These are phyloP conservation scores for Cryptococcus sp. DNA, from an alignment of 1,284 basidiomycete species.

Conservation along the genomic window DNA sequence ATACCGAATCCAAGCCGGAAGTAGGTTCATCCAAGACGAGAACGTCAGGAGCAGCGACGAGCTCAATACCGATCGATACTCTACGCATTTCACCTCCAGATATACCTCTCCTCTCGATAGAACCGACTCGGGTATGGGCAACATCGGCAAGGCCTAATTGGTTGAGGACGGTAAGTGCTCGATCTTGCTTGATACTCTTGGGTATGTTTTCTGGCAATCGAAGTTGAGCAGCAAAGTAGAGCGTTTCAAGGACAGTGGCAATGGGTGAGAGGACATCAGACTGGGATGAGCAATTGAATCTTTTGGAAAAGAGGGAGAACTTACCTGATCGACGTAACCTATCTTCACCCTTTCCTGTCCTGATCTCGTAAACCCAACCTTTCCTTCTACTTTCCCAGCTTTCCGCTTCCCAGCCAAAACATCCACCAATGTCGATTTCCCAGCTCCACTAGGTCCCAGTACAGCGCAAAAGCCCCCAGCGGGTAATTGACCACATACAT, in stretches of 20 bases:
- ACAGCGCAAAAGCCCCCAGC: conserved; percentile 81
- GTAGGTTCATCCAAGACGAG: conserved; percentile 65
- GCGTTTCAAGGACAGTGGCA: conserved; percentile 75
- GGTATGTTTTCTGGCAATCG: conserved; percentile 76
- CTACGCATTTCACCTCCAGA: conserved; percentile 69
- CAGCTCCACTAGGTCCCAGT: conserved; percentile 79
- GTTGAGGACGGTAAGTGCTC: conserved; percentile 63
- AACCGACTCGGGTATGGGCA: conserved; percentile 70
- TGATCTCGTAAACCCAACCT: conserved; percentile 53
- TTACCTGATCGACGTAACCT: conserved; percentile 73
- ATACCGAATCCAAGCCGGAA: conserved; percentile 74
- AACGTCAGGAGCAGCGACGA: conserved; percentile 61
- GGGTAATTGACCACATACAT: conserved; percentile 62
- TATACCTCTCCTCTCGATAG: conserved; percentile 58
- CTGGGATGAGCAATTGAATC: conserved; percentile 33
- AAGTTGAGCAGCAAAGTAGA: conserved; percentile 75
- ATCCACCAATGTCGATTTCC: conserved; percentile 80
- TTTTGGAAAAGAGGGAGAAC: background rate
- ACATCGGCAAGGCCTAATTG: conserved; percentile 70
- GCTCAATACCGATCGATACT: conserved; percentile 63
- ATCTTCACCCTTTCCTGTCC: conserved; percentile 48
- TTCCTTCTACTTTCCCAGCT: conserved; percentile 53
- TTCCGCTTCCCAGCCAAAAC: conserved; percentile 72
- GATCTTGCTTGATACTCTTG: conserved; percentile 60
- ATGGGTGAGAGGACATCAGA: conserved; percentile 73